phyloP scores from a whole-genome alignment of 768 basidiomycete species.

The Obba rivulosa region DNA sequence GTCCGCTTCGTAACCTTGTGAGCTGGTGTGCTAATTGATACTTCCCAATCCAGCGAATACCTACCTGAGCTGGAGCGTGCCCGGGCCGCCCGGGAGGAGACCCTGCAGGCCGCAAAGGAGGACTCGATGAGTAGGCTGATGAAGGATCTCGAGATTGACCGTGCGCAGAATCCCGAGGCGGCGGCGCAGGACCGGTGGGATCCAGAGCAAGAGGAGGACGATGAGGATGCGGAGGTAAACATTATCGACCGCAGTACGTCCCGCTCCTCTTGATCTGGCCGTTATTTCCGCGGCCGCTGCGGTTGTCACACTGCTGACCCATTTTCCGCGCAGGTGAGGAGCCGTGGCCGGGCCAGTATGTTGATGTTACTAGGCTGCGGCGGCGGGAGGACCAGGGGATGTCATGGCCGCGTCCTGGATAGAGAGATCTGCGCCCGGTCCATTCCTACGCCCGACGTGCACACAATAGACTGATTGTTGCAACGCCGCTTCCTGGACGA shows the following conservation, averaged over 20 bases:
- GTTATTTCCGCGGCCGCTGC: conserved; percentile 9
- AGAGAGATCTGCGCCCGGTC: neutral
- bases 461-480: too few relatives aligned
- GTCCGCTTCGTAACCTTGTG: neutral
- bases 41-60: conserved; percentile 60
- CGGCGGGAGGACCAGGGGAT: conserved; percentile 49
- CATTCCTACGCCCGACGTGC: too few relatives aligned
- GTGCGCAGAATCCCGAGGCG: conserved; percentile 52
- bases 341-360: conserved; percentile 66
- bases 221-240: conserved; percentile 45
- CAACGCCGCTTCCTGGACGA: too few relatives aligned
- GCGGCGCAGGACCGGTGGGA: conserved; percentile 61
- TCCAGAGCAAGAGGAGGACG: conserved; percentile 47
- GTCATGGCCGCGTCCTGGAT: conserved; percentile 72
- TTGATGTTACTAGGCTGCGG: conserved; percentile 63
- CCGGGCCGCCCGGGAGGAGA: conserved; percentile 55
- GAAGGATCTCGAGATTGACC: conserved; percentile 76
- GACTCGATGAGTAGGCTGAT: conserved; percentile 76
- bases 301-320: conserved; percentile 8
- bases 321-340: conserved; percentile 49
- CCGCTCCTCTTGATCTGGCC: conserved; percentile 3
- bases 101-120: conserved; percentile 59
- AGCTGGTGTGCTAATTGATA: neutral
- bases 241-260: conserved; percentile 70
- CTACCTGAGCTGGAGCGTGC: conserved; percentile 83